Evolutionary conservation across 306 rosid species (phyloP), one percentile per base, ranked within the genome.

Genomic region (Hippophae rhamnoides): DNA sequence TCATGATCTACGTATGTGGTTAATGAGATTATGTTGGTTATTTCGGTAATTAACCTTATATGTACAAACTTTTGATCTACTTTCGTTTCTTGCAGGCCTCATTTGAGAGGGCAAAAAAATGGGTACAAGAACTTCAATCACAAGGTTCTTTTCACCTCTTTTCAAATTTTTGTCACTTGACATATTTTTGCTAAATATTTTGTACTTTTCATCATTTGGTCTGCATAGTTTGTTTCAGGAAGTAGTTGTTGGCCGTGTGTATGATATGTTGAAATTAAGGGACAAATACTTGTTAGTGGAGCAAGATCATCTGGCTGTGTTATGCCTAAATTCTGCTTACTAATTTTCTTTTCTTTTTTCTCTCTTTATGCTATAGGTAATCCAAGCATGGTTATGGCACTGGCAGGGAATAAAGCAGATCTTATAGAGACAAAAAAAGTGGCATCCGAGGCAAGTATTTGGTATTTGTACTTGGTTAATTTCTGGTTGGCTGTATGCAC

Each of bases 341-440:
- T 63, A 41, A 57, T 69, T 50, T 44, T 58, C 4, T 57, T 0
- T 43, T 10, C 25, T 54, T 57, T 44, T 27, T 2, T 27, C 2
- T 23, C 7, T 26, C 27, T 67, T 26, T 65, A 26, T 47, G 25
- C 13, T 5, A 27, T 18, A 65, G 86, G 86, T 61, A 81, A 81
- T 61, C 83, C 83, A 43, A 81, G 68, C 66, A 81, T 81, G 86
- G 86, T 81, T 62, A 81, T 81, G 86, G 83, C 86, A 61, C 72
- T 81, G 45, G 86, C 86, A 64, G 86, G 86, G 58, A 81, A 81
- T 41, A 81, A 81, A 74, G 74, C 86, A 23, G 86, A 81, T 72
- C 57, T 81, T 66, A 68, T 77, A 52, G 86, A 81, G 62, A 53
- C 81, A 7, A 77, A 76, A 71, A 74, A 71, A 45, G 86, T 81